These are phyloP conservation scores for Butyriboletus appendiculatus DNA, from an alignment of 1,284 basidiomycete species.

Conservation along the genomic window DNA sequence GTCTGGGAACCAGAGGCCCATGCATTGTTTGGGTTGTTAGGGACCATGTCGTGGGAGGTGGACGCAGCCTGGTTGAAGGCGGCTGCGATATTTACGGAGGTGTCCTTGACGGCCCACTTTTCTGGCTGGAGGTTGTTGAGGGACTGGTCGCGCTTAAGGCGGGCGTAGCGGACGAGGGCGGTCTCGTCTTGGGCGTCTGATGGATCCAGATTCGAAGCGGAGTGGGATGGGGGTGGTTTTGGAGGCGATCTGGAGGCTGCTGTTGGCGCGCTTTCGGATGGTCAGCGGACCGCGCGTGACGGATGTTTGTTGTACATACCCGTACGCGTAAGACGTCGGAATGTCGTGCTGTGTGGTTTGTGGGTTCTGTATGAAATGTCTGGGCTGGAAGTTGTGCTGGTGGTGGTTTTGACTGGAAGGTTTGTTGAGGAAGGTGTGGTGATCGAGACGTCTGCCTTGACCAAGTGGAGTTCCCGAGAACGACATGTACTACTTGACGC, in stretches of 20 bases:
- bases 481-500: conserved; percentile 59
- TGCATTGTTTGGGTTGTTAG: conserved; percentile 53
- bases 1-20: conserved; percentile 65
- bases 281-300: not conserved
- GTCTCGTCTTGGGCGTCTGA: conserved; percentile 40
- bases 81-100: conserved; percentile 80
- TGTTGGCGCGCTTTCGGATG: conserved; percentile 52
- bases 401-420: conserved; percentile 35
- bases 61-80: conserved; percentile 72
- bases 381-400: conserved; percentile 26
- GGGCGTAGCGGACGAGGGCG: conserved; percentile 50
- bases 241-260: conserved; percentile 59
- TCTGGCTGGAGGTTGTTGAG: conserved; percentile 55
- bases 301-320: conserved; percentile 43
- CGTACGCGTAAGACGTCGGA: conserved; percentile 66
- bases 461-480: conserved; percentile 79
- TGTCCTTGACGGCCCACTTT: conserved; percentile 73
- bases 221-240: conserved; percentile 39
- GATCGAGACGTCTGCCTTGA: conserved; percentile 82
- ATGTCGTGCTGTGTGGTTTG: conserved; percentile 40
- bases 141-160: conserved; percentile 52
- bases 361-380: conserved; percentile 29
- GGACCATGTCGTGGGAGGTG: conserved; percentile 43
- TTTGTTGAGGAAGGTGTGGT: conserved; percentile 72
- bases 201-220: conserved; percentile 41